These are phyloP conservation scores for Brassica carinata DNA, from an alignment of 345 rosid species.

Conservation along the genomic window DNA sequence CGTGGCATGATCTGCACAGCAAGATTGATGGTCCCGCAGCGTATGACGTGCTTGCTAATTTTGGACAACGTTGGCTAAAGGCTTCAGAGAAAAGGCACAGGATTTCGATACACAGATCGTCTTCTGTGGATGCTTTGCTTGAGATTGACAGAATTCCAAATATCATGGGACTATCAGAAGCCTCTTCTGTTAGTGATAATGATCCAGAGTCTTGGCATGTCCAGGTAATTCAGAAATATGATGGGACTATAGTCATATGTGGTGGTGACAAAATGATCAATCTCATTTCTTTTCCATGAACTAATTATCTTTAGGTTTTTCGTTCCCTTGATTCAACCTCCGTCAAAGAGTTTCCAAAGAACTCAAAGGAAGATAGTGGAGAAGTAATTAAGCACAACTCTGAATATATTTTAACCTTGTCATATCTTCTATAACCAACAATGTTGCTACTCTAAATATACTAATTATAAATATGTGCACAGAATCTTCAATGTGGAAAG, in stretches of 20 bases:
- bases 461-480: constrained; percentile 42
- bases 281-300: not conserved
- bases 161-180: constrained; percentile 38
- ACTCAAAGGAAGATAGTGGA: constrained; percentile 59
- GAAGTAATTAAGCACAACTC: constrained; percentile 50
- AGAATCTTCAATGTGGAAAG: not conserved
- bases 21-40: constrained; percentile 92
- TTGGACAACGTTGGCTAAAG: constrained; percentile 84
- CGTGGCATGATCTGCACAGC: constrained; percentile 94
- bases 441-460: not conserved
- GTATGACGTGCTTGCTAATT: constrained; percentile 78
- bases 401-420: not conserved
- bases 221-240: constrained; percentile 51
- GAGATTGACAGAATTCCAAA: constrained; percentile 72
- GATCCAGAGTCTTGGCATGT: constrained; percentile 85
- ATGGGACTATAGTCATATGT: not conserved
- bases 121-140: constrained; percentile 70
- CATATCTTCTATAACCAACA: not conserved
- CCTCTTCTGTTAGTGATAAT: constrained; percentile 40
- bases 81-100: constrained; percentile 70
- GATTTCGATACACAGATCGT: constrained; percentile 54
- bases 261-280: not conserved
- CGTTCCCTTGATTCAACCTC: not conserved
- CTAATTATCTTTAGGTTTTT: constrained; percentile 41
- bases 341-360: not conserved